phyloP scores from a whole-genome alignment of 495 filamentous ascomycete species.

The Neurospora sublineolata region DNA sequence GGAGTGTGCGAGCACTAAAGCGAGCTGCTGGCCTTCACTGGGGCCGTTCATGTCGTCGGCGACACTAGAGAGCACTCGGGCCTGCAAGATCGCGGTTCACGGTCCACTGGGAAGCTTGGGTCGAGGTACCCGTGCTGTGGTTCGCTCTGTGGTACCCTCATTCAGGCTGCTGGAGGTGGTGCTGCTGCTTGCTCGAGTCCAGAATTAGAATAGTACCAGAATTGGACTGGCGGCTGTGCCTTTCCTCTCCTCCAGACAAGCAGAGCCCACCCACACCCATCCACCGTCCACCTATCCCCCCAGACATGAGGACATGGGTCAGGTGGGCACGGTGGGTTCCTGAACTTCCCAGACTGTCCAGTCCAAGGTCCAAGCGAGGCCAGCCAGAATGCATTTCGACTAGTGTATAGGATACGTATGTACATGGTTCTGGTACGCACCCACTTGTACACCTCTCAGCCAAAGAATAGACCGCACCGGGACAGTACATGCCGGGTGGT shows the following conservation, averaged over 20 bases:
- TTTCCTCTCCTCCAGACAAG: constrained; percentile 11
- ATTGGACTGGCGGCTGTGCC: constrained; percentile 25
- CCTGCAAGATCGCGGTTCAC: not conserved
- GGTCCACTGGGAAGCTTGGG: not conserved
- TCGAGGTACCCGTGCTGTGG: not conserved
- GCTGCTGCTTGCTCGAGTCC: constrained; percentile 7
- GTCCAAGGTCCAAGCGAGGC: constrained; percentile 30
- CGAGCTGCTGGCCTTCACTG: not conserved
- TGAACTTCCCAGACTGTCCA: constrained; percentile 10
- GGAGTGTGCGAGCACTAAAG: not conserved
- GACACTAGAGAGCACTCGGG: not conserved
- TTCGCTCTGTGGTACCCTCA: not conserved
- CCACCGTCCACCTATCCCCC: constrained; percentile 23
- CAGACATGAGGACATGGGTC: constrained; percentile 34
- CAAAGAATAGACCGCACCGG: not conserved
- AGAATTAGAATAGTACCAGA: constrained; percentile 17
- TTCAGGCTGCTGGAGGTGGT: not conserved
- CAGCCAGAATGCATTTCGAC: constrained; percentile 5
- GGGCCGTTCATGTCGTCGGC: not conserved
- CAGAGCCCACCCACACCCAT: constrained; percentile 16
- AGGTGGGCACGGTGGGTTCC: constrained; percentile 15
- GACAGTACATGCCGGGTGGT: constrained; percentile 9
- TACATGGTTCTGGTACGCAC: not conserved
- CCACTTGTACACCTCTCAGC: not conserved
- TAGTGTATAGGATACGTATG: constrained; percentile 20